Base-by-base conservation (phyloP, 148 eudicot genomes). In the Rhododendron vialii region DNA sequence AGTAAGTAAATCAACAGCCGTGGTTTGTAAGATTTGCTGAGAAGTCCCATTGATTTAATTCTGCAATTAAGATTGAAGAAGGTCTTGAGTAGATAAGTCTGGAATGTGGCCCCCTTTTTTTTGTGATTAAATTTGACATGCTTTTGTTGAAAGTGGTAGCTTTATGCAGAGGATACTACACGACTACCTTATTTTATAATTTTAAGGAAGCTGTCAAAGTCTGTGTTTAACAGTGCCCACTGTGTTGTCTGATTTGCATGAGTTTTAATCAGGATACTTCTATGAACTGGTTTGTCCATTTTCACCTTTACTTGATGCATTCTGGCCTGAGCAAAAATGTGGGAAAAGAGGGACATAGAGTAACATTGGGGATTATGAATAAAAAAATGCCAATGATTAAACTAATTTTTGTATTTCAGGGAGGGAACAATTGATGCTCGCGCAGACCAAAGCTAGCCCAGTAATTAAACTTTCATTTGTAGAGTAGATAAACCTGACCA, bases 1-100 rank as follows among this genome's bases (percentile, higher is more conserved):
- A 88, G 99, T 96, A 93, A 92, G 92, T 86, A 53, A 48, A 67
- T 35, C 35, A 10, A 7, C 47, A 50, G 59, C 24, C 7, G 24
- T 55, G 43, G 26, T 18, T 75, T 75, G 47, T 75, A 75, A 38
- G 24, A 75, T 76, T 81, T 36, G 35, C 47, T 81, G 2, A 4
- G 47, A 35, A 20, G n/a, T 7, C 13, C 20, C 65, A 53, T 9
- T 1, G 24, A 5, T 81, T 81, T 81, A 30, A 13, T 71, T 71
- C 48, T 41, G 80, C 13, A 38, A 51, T 18, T 28, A 28, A 80
- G 22, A 80, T 48, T 30, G 80, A 41, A 5, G 18, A 48, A 28
- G 47, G 35, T 26, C 41, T 71, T 33, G 20, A 30, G 7, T 13
- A 30, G 38, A 33, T 30, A 33, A 51, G 28, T 8, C 43, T 81